Evolutionary conservation across 2,329 filamentous ascomycete species (phyloP).

Genomic region (Neopestalotiopsis clavispora): DNA sequence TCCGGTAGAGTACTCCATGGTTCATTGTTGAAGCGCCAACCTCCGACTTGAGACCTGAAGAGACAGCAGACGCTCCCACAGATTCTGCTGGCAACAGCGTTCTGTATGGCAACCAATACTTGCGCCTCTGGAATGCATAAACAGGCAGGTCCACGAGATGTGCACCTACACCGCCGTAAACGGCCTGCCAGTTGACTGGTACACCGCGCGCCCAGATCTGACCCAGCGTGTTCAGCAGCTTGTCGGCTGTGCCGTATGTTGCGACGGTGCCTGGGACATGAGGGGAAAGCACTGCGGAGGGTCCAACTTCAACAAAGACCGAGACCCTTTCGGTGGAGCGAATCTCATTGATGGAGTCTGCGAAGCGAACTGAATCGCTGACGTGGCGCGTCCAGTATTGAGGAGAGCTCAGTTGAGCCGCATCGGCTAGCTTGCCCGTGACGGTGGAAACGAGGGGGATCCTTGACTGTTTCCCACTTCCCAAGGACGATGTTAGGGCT

Average conservation of each 20-base stretch:
- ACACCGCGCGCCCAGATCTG: constrained; percentile 9
- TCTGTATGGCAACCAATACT: constrained; percentile 11
- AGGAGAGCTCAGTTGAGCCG: constrained; percentile 4
- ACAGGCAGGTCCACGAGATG: constrained; percentile 13
- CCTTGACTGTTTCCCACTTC: not conserved
- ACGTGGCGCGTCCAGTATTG: constrained; percentile 13
- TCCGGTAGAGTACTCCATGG: constrained; percentile 12
- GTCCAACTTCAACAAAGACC: constrained; percentile 15
- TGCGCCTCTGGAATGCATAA: constrained; percentile 14
- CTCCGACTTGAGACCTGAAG: not conserved
- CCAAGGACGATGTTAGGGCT: not conserved
- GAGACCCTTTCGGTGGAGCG: constrained; percentile 10
- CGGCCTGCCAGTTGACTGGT: constrained; percentile 12
- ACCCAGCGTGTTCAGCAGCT: constrained; percentile 13
- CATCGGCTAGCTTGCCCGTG: constrained; percentile 8
- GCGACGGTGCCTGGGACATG: constrained; percentile 15
- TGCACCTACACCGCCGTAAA: constrained; percentile 1
- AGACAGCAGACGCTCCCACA: not conserved
- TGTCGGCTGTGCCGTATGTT: constrained; percentile 12
- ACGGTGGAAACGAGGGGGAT: constrained; percentile 12
- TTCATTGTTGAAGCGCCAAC: constrained; percentile 1
- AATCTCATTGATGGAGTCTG: constrained; percentile 14
- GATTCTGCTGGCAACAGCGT: constrained; percentile 12
- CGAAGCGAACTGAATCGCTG: constrained; percentile 16
- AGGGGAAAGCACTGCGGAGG: constrained; percentile 11